A percentile compares a stretch with the other conserved stretches of the same genome.
phyloP scores from a whole-genome alignment of 768 basidiomycete species.

The Psilocybe tampanensis region DNA sequence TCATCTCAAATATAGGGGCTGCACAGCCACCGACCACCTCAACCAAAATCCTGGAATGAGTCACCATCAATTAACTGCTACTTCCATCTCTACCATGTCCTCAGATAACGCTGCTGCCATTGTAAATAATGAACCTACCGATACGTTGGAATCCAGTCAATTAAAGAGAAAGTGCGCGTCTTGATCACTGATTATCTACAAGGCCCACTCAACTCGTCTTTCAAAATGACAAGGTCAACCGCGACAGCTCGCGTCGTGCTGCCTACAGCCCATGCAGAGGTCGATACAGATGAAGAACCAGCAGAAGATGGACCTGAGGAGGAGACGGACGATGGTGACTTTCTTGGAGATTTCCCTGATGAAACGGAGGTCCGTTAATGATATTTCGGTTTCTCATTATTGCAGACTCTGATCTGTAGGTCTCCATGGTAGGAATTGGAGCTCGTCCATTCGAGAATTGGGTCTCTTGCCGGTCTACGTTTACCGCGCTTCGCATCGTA shows the following conservation, averaged over 20 bases:
- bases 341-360: slow-evolving; percentile 78
- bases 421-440: slow-evolving; percentile 79
- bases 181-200: neutral
- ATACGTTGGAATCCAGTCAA: neutral
- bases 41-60: neutral
- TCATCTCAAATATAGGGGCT: slow-evolving; percentile 3
- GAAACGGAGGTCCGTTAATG: slow-evolving; percentile 69
- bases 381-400: neutral
- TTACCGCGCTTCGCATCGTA: slow-evolving; percentile 71
- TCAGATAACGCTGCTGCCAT: neutral
- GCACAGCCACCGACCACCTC: slow-evolving; percentile 7
- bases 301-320: slow-evolving; percentile 41
- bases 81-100: neutral
- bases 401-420: too few relatives aligned
- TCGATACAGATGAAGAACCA: slow-evolving; percentile 46
- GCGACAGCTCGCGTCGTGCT: slow-evolving; percentile 49
- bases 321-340: slow-evolving; percentile 61
- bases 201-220: neutral
- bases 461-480: slow-evolving; percentile 65
- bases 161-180: slow-evolving; percentile 2
- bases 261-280: slow-evolving; percentile 39
- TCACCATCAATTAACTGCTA: neutral
- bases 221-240: slow-evolving; percentile 14
- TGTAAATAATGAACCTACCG: neutral
- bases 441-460: slow-evolving; percentile 78